phyloP scores from a whole-genome alignment of 2,329 filamentous ascomycete genomes.

The Aureobasidium leucospermi region DNA sequence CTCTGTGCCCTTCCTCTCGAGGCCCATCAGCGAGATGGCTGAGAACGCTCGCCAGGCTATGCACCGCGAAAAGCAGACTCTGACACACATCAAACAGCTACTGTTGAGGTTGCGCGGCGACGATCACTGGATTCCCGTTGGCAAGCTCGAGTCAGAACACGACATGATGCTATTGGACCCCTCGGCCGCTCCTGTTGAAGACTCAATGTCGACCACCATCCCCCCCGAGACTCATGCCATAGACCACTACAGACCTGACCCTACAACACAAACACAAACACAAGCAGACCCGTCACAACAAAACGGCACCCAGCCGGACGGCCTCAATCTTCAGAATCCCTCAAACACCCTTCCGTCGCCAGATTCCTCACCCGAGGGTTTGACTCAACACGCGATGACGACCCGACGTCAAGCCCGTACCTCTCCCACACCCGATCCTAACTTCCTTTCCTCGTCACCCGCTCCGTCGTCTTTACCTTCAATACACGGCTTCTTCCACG shows the following conservation, averaged over 20 bases:
- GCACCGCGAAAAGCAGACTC: conserved; percentile 64
- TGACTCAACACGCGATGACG: conserved; percentile 44
- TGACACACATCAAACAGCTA: conserved; percentile 69
- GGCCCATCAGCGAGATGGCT: conserved; percentile 63
- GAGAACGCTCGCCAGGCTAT: conserved; percentile 62
- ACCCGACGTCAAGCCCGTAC: conserved; percentile 47
- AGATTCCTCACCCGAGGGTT: conserved; percentile 1
- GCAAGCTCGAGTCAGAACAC: conserved; percentile 42
- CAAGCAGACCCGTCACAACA: not conserved
- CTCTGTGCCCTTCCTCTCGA: conserved; percentile 66
- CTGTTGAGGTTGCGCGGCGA: conserved; percentile 69
- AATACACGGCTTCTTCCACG: conserved; percentile 68
- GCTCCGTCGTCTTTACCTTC: conserved; percentile 45
- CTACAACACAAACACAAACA: not conserved
- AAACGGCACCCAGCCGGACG: conserved; percentile 11
- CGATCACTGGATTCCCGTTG: conserved; percentile 56
- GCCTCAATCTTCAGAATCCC: not conserved
- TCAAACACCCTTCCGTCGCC: not conserved
- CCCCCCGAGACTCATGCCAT: not conserved
- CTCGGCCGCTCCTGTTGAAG: not conserved
- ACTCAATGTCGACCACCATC: not conserved
- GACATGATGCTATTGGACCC: conserved; percentile 35
- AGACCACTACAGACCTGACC: conserved; percentile 10
- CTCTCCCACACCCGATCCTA: conserved; percentile 27
- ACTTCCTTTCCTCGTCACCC: conserved; percentile 29